Conservation (phyloP, 805 yeast genomes). For the Komagataella populi region DNA sequence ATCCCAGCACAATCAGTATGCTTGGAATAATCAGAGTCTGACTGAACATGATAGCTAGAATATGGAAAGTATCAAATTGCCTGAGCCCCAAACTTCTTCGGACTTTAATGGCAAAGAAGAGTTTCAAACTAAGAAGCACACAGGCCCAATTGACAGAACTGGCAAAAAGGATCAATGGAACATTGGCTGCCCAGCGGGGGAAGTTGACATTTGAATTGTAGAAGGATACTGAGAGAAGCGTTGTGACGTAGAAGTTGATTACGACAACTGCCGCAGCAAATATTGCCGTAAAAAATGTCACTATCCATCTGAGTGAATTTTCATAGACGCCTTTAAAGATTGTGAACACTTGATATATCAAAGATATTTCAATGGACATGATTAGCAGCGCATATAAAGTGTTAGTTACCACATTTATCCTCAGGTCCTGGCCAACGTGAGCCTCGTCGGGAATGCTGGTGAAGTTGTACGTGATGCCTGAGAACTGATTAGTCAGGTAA, state of each 20-base stretch:
- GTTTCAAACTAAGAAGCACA: conserved; percentile 45
- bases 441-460: conserved; percentile 7
- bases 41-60: conserved; percentile 63
- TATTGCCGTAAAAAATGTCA: conserved; percentile 37
- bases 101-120: conserved; percentile 53
- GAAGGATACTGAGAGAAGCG: not conserved
- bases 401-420: conserved; percentile 41
- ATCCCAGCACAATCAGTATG: conserved; percentile 38
- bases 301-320: conserved; percentile 1
- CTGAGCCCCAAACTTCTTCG: conserved; percentile 67
- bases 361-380: conserved; percentile 44
- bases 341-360: conserved; percentile 58
- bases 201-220: conserved; percentile 9
- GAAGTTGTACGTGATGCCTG: conserved; percentile 30
- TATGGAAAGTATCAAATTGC: conserved; percentile 75
- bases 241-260: conserved; percentile 22
- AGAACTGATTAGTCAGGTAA: conserved; percentile 38
- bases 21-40: conserved; percentile 81
- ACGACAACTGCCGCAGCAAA: conserved; percentile 40
- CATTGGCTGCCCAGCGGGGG: conserved; percentile 27
- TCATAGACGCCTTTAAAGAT: conserved; percentile 38
- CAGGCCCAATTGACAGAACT: conserved; percentile 55
- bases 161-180: conserved; percentile 52
- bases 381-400: conserved; percentile 48
- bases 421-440: not conserved